Base-by-base conservation (phyloP, 2,329 filamentous ascomycete genomes). In the Neofusicoccum laricinum region DNA sequence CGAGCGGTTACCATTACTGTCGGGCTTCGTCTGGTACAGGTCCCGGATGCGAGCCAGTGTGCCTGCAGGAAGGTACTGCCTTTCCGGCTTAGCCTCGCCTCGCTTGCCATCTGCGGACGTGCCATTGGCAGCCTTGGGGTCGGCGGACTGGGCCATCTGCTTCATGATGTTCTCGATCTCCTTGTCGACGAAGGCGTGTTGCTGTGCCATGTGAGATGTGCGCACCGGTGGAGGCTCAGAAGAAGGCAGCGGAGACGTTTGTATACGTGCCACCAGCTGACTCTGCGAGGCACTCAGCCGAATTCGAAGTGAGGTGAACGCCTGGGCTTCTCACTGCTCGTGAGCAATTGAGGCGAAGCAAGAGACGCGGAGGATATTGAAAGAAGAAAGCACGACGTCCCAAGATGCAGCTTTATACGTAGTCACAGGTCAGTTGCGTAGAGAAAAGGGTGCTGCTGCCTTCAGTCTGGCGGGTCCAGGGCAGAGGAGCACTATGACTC, bases 1-100 rank as follows among this genome's bases (percentile, higher is more conserved):
- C 2, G 61, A 64, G 14, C 34, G n/a, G 14, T 53, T 46, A 15
- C 64, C 64, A 8, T 57, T 48, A 15, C 51, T 41, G 21, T 64
- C 64, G 12, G 61, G 64, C 45, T 64, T 57, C 19, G 41, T 49
- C 36, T 66, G 48, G 40, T 66, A 66, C 2, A 64, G 46, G 30
- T 63, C 63, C 5, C 64, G 50, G 30, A 61, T 17, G n/a, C 30
- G 21, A 14, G 61, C 50, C 7, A 59, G 41, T 10, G 58, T 66
- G 32, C 64, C 61, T 8, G 45, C 15, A 34, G 51, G 50, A 12
- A 55, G 34, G 21, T 61, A 55, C n/a, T 55, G 17, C 4, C n/a
- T 38, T 10, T 63, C 36, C 45, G 43, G 10, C 38, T 43, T 45
- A 14, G 25, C 21, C n/a, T 45, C 21, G 12, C 11, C 36, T 4